phyloP scores from a whole-genome alignment of 2,329 filamentous ascomycete genomes.

The Paracoccidioides brasiliensis region DNA sequence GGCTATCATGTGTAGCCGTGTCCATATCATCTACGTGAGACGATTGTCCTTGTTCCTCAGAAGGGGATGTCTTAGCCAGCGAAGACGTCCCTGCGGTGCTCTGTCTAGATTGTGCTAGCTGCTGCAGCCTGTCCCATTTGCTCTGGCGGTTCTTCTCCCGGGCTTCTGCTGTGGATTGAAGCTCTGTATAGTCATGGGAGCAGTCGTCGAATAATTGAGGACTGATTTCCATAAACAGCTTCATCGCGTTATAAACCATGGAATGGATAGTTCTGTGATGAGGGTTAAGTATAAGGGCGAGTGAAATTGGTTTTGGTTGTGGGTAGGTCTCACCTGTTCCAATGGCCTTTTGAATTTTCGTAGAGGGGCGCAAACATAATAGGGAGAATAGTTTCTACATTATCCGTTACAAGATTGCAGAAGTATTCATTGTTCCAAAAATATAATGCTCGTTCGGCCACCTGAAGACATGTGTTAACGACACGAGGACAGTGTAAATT shows the following conservation, averaged over 20 bases:
- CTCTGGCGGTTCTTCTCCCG: slow-evolving; percentile 69
- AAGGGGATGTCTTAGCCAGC: slow-evolving; percentile 24
- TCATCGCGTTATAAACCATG: slow-evolving; percentile 99
- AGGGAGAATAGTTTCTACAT: slow-evolving; percentile 92
- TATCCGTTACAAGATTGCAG: slow-evolving; percentile 97
- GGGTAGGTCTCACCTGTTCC: slow-evolving; percentile 64
- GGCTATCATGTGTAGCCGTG: slow-evolving; percentile 65
- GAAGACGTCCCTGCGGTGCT: slow-evolving; percentile 23
- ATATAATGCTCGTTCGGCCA: slow-evolving; percentile 90
- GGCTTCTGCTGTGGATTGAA: slow-evolving; percentile 81
- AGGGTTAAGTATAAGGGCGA: not conserved
- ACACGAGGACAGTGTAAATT: not conserved
- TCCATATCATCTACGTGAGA: slow-evolving; percentile 56
- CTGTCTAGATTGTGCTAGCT: slow-evolving; percentile 63
- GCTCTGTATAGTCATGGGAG: slow-evolving; percentile 93
- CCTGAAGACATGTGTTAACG: slow-evolving; percentile 34
- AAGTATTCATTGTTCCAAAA: slow-evolving; percentile 99
- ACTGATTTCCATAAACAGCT: slow-evolving; percentile 99
- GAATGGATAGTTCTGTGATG: slow-evolving; percentile 78
- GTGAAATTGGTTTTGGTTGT: slow-evolving; percentile 2
- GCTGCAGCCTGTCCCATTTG: slow-evolving; percentile 77
- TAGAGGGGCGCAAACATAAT: slow-evolving; percentile 99
- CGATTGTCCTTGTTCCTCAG: slow-evolving; percentile 5
- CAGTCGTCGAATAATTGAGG: slow-evolving; percentile 97
- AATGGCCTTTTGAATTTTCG: slow-evolving; percentile 97